A percentile compares a stretch with the other conserved stretches of the same genome.
phyloP scores from a whole-genome alignment of 306 rosid genomes.

The Ammopiptanthus mongolicus region DNA sequence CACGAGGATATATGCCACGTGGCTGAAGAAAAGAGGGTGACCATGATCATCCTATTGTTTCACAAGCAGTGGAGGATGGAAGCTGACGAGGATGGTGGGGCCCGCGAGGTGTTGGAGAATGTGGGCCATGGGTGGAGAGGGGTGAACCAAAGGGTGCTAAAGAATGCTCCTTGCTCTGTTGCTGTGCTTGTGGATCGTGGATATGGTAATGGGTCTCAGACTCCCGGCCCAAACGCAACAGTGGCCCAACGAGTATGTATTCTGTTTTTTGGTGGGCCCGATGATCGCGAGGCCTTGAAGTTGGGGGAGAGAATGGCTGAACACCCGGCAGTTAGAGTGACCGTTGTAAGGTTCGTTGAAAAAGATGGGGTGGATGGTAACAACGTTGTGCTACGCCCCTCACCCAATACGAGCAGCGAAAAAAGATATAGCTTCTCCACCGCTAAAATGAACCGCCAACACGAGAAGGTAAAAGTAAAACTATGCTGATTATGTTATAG shows the following conservation, averaged over 20 bases:
- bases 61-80: constrained; percentile 55
- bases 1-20: constrained; percentile 72
- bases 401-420: constrained; percentile 23
- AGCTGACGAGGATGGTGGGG: neutral
- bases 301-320: constrained; percentile 61
- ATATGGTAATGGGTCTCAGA: constrained; percentile 21
- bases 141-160: constrained; percentile 67
- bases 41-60: constrained; percentile 71
- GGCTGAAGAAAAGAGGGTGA: constrained; percentile 62
- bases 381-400: constrained; percentile 26
- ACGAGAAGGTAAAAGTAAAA: constrained; percentile 43
- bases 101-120: constrained; percentile 31
- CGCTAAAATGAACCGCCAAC: constrained; percentile 40
- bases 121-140: constrained; percentile 67
- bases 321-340: constrained; percentile 51
- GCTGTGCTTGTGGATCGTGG: constrained; percentile 79
- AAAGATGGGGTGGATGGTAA: constrained; percentile 1
- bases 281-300: constrained; percentile 67
- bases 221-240: neutral
- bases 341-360: constrained; percentile 43
- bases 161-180: constrained; percentile 68
- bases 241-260: constrained; percentile 41
- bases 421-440: constrained; percentile 51
- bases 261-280: constrained; percentile 80
- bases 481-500: neutral